Conservation (phyloP, 805 yeast genomes). For the Naumovozyma dairenensis region DNA sequence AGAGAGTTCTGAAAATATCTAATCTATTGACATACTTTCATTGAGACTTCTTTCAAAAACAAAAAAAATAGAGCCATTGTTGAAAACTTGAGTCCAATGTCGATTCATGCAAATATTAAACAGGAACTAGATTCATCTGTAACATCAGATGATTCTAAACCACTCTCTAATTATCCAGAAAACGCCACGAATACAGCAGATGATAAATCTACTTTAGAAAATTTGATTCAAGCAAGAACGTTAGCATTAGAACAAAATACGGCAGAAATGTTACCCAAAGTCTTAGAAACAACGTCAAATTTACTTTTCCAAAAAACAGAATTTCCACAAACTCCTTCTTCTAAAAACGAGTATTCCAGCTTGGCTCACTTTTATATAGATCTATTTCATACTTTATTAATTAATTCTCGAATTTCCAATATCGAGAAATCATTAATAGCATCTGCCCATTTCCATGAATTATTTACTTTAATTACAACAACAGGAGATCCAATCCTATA, state of each 20-base stretch:
- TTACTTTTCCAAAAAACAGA: constrained; percentile 5
- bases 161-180: too few relatives aligned
- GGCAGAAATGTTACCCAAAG: constrained; percentile 24
- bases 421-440: constrained; percentile 27
- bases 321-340: background rate
- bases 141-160: background rate
- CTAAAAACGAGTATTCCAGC: constrained; percentile 4
- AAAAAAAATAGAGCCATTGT: background rate
- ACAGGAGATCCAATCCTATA: constrained; percentile 24
- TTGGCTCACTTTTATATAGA: constrained; percentile 18
- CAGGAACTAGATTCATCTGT: background rate
- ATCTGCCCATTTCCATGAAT: constrained; percentile 18
- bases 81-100: background rate
- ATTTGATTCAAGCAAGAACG: constrained; percentile 22
- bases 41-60: background rate
- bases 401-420: constrained; percentile 14
- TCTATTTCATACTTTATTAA: constrained; percentile 19
- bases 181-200: too few relatives aligned
- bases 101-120: background rate
- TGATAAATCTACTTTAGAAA: constrained; percentile 19
- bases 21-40: background rate
- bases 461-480: constrained; percentile 20
- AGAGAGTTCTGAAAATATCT: too few relatives aligned
- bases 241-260: constrained; percentile 27
- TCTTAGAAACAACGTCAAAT: constrained; percentile 24